Conservation (phyloP, 495 filamentous ascomycete genomes). For the Talaromyces nanjingensis region DNA sequence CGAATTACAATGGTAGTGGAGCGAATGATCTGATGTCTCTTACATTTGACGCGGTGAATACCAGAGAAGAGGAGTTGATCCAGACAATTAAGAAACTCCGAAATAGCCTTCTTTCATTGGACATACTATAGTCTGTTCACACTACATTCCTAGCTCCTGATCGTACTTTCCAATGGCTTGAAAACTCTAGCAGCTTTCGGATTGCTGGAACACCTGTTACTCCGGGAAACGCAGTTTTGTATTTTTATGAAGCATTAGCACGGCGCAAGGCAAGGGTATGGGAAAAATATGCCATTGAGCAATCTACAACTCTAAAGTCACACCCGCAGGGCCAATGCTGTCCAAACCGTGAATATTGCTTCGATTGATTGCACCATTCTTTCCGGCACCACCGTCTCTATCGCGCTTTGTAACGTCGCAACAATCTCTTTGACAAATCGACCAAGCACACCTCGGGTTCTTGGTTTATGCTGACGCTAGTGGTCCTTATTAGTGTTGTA, state of each 20-base stretch:
- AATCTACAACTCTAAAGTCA: too few relatives aligned
- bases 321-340: too few relatives aligned
- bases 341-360: too few relatives aligned
- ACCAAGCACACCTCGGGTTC: too few relatives aligned
- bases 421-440: too few relatives aligned
- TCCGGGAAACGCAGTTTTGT: too few relatives aligned
- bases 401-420: too few relatives aligned
- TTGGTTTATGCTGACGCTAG: not conserved
- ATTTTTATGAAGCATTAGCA: too few relatives aligned
- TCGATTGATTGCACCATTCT: too few relatives aligned
- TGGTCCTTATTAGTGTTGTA: not conserved
- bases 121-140: not conserved
- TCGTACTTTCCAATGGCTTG: not conserved
- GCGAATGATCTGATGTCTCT: constrained; percentile 3
- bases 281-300: too few relatives aligned
- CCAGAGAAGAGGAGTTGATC: constrained; percentile 3
- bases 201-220: not conserved
- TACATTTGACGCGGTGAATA: constrained; percentile 1
- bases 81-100: constrained; percentile 2
- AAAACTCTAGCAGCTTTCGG: not conserved
- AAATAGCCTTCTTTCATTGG: constrained; percentile 2
- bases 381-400: too few relatives aligned
- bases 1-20: not conserved
- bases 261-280: too few relatives aligned
- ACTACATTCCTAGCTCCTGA: not conserved